Conservation (phyloP, 2,329 filamentous ascomycete species). For the Colletotrichum cuscutae region DNA sequence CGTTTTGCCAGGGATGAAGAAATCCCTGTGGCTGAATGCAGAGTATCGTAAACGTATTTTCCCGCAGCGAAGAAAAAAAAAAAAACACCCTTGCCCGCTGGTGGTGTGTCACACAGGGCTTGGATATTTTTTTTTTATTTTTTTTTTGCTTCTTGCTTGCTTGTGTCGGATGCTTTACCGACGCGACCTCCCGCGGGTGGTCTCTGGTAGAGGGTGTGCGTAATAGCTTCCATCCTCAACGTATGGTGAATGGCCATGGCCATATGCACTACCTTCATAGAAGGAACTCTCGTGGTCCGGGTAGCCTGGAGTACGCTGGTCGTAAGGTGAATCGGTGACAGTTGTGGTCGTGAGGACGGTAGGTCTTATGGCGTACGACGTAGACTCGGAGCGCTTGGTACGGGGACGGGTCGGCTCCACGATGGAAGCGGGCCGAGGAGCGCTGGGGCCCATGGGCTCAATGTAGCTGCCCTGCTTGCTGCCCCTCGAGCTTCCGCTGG, state of each 20-base stretch:
- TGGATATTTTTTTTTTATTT: not conserved
- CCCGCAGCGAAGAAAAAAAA: constrained; percentile 1
- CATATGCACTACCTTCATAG: constrained; percentile 40
- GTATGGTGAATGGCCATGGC: constrained; percentile 26
- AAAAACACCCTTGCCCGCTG: not conserved
- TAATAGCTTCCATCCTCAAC: constrained; percentile 49
- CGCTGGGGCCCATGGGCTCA: constrained; percentile 29
- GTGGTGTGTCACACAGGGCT: constrained; percentile 27
- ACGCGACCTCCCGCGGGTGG: constrained; percentile 18
- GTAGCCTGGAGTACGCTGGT: constrained; percentile 42
- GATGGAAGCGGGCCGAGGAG: constrained; percentile 7
- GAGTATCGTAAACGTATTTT: constrained; percentile 28
- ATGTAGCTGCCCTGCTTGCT: constrained; percentile 44
- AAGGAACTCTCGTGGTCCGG: constrained; percentile 40
- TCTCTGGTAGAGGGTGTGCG: constrained; percentile 43
- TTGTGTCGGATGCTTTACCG: not conserved
- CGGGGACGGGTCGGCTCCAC: not conserved
- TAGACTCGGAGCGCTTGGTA: constrained; percentile 15
- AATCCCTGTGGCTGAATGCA: constrained; percentile 29
- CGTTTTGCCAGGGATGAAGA: constrained; percentile 28
- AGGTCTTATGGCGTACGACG: constrained; percentile 13
- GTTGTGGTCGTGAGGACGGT: constrained; percentile 13
- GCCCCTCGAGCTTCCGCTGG: constrained; percentile 27
- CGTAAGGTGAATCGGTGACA: constrained; percentile 36
- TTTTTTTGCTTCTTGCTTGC: not conserved